Evolutionary conservation across 257 asterid genomes (phyloP), one percentile per base, ranked within the genome.

Genomic region (Plantago major): DNA sequence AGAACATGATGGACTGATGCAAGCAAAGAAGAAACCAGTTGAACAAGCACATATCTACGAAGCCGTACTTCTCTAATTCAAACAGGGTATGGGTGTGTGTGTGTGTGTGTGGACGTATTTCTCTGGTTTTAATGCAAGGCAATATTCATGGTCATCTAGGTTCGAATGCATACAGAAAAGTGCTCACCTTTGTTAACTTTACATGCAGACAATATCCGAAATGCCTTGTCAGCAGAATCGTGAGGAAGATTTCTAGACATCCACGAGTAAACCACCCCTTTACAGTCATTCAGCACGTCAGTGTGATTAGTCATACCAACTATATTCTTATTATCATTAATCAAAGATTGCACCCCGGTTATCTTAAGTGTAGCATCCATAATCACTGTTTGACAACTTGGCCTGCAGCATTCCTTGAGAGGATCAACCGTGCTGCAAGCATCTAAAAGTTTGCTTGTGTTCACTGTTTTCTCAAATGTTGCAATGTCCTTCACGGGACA

Each of bases 321-420:
- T 46, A 75, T 54, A 63, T 81, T 72, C 80, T 86, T 85, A 66
- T 82, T 79, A 59, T 74, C 89, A 11, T 54, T 74, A 77, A 78
- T 63, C 62, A 62, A 65, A 8, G 89, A 67, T 70, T 81, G 85
- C 19, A 70, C 78, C 55, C 90, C 90, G 0, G 95, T 80, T 46
- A 93, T 66, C 78, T 79, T 87, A 70, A 89, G 86, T 38, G 95
- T 86, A 66, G 94, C 96, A 82, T 87, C 96, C 86, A 84, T 79
- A 69, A 93, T 76, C 22, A 78, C 97, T 8, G 95, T 96, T 74
- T 82, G 96, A 77, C 99, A 89, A 62, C 74, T 68, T n/a, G 95
- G 80, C 60, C 96, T 76, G 75, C 99, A 93, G 66, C 99, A 93
- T 78, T 89, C 99, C 74, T 89, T 93, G 60, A 87, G 87, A 62